Conservation (phyloP, 306 rosid species). For the Citrullus mucosospermus region DNA sequence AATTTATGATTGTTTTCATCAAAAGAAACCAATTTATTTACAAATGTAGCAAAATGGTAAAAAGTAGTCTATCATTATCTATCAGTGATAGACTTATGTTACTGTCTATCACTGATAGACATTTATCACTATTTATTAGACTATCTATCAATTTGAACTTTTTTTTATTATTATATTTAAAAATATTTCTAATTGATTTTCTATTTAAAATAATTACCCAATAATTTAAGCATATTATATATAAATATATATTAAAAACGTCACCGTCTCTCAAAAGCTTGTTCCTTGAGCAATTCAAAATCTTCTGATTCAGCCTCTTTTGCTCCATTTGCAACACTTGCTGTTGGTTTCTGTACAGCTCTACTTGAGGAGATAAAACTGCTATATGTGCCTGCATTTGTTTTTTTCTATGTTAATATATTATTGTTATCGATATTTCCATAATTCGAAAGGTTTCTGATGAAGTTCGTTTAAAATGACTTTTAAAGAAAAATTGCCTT, state of each 20-base stretch:
- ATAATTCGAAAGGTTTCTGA: background rate
- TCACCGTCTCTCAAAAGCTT: conserved; percentile 29
- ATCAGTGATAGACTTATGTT: too few relatives aligned
- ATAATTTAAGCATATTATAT: too few relatives aligned
- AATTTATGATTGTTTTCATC: too few relatives aligned
- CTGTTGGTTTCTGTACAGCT: background rate
- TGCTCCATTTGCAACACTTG: conserved; percentile 23
- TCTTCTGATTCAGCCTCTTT: conserved; percentile 12
- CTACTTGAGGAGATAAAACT: conserved; percentile 22
- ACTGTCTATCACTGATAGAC: too few relatives aligned
- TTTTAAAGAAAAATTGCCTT: background rate
- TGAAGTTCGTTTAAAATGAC: background rate
- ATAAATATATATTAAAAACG: background rate
- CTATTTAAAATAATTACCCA: too few relatives aligned
- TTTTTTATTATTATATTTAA: too few relatives aligned
- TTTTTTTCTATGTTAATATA: background rate
- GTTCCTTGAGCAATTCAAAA: conserved; percentile 4
- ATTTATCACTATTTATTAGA: too few relatives aligned
- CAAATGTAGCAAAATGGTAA: too few relatives aligned
- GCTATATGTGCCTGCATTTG: conserved; percentile 23
- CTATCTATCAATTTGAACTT: too few relatives aligned
- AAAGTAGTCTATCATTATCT: too few relatives aligned
- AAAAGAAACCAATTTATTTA: too few relatives aligned
- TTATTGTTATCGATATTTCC: background rate
- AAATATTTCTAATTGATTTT: too few relatives aligned